Evolutionary conservation across 139 green algal species (phyloP).

Genomic region (Parachlorella kessleri): DNA sequence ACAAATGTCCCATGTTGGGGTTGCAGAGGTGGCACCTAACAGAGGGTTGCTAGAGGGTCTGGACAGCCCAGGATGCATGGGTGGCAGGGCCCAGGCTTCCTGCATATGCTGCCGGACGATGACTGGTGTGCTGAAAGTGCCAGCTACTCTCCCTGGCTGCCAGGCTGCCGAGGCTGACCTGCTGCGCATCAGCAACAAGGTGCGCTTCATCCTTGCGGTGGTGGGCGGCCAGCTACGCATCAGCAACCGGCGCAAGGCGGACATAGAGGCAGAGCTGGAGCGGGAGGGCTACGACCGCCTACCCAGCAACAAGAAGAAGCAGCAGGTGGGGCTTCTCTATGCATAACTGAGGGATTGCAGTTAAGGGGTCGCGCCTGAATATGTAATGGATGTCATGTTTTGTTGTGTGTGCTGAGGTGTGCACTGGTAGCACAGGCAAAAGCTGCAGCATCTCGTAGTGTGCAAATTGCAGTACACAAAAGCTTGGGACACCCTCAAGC

Average conservation of each 20-base stretch:
- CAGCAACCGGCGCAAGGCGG: conserved; percentile 82
- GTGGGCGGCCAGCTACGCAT: conserved; percentile 84
- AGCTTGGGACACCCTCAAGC: too few relatives aligned
- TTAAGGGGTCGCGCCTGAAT: too few relatives aligned
- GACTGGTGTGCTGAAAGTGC: background rate
- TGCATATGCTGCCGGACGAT: background rate
- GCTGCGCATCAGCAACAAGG: conserved; percentile 82
- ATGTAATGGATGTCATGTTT: too few relatives aligned
- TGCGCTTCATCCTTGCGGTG: conserved; percentile 95
- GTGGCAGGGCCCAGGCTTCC: background rate
- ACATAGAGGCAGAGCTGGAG: conserved; percentile 88
- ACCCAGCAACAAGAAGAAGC: conserved; percentile 44
- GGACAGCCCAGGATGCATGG: background rate
- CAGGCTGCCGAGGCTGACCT: conserved; percentile 77
- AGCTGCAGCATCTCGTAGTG: too few relatives aligned
- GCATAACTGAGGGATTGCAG: too few relatives aligned
- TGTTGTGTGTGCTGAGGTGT: too few relatives aligned
- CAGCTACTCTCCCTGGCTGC: too few relatives aligned
- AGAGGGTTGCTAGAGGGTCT: too few relatives aligned
- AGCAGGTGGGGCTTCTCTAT: background rate
- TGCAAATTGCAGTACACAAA: too few relatives aligned
- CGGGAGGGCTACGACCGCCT: conserved; percentile 78
- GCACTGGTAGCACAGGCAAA: too few relatives aligned
- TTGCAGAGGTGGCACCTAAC: background rate
- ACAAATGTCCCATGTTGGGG: background rate